These are phyloP conservation scores for Phytophthora hybrid DNA, from an alignment of 352 stramenopile genomes.

Conservation along the genomic window DNA sequence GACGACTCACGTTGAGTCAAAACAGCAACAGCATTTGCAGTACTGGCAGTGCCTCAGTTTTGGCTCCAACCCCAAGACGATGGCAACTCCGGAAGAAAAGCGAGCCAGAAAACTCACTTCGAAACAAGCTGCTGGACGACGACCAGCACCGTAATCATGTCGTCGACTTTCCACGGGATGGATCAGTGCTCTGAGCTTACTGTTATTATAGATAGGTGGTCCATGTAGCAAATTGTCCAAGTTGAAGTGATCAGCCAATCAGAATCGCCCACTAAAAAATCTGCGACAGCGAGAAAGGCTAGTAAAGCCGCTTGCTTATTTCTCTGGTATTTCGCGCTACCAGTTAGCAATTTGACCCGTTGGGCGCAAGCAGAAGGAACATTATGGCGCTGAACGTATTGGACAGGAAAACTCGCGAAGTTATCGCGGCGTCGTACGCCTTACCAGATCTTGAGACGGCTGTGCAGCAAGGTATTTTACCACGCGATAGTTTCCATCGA, in stretches of 20 bases:
- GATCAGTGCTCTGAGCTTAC: constrained; percentile 7
- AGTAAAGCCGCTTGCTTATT: background rate
- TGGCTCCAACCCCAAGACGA: constrained; percentile 13
- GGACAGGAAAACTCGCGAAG: constrained; percentile 46
- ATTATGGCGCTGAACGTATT: constrained; percentile 40
- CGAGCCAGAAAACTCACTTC: constrained; percentile 13
- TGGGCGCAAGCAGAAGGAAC: constrained; percentile 12
- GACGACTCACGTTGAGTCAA: constrained; percentile 5
- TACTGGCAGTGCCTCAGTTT: constrained; percentile 7
- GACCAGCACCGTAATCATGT: constrained; percentile 7
- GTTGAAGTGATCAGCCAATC: constrained; percentile 8
- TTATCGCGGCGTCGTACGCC: constrained; percentile 67
- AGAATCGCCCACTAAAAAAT: background rate
- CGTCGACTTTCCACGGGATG: constrained; percentile 15
- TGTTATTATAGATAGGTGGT: constrained; percentile 7
- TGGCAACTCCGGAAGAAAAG: constrained; percentile 22
- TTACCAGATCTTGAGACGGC: constrained; percentile 66
- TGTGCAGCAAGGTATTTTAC: constrained; percentile 68
- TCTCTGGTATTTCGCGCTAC: background rate
- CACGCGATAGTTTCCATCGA: background rate
- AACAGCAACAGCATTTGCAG: constrained; percentile 28
- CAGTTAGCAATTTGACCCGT: constrained; percentile 21
- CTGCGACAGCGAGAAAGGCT: constrained; percentile 38
- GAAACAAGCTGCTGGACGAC: constrained; percentile 25
- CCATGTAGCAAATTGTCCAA: background rate